Evolutionary conservation across 305 asterid species (phyloP).

Genomic region (Caryopteris hybrid): DNA sequence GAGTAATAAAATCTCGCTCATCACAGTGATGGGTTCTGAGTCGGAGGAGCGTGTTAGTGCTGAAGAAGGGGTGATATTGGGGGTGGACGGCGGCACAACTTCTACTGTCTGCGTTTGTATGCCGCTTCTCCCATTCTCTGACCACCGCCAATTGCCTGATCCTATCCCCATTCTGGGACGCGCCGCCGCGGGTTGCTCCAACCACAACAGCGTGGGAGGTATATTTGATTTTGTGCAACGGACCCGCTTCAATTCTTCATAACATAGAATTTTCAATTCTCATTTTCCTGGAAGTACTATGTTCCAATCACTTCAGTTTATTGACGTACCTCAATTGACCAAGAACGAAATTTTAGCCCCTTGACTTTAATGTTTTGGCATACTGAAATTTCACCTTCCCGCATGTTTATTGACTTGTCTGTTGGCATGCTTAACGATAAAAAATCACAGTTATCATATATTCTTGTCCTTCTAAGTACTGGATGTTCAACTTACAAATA

Average conservation of each 20-base stretch:
- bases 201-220: conserved; percentile 97
- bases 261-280: not conserved
- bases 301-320: not conserved
- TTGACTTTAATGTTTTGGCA: not conserved
- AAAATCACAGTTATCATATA: not conserved
- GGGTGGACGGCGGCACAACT: conserved; percentile 93
- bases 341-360: not conserved
- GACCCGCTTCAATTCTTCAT: not conserved
- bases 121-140: conserved; percentile 53
- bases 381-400: not conserved
- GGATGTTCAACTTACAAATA: not conserved
- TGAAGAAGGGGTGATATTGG: conserved; percentile 55
- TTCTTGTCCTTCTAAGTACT: not conserved
- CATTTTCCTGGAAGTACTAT: not conserved
- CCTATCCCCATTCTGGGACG: conserved; percentile 73
- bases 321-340: not conserved
- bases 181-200: conserved; percentile 82
- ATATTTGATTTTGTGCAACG: no score
- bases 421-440: not conserved
- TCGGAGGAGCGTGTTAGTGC: conserved; percentile 22
- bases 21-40: conserved; percentile 40
- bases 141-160: conserved; percentile 49
- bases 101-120: conserved; percentile 86
- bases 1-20: not conserved
- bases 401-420: not conserved